Evolutionary conservation across 2,329 filamentous ascomycete species (phyloP), one percentile per base, ranked within the genome.

Genomic region (Diplodia mutila): DNA sequence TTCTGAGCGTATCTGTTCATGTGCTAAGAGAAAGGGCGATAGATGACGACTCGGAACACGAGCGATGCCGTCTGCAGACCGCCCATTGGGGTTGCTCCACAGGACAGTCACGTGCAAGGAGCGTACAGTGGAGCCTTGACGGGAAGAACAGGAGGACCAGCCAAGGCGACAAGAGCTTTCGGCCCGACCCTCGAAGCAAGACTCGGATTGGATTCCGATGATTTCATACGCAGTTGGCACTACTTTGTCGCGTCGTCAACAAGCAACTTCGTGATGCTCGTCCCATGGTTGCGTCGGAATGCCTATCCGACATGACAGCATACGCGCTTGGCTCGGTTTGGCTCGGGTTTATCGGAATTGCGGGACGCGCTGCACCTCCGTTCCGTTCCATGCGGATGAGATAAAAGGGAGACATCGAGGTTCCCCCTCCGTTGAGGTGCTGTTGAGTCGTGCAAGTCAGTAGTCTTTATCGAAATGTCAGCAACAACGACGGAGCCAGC

Each of bases 51-150:
- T 61, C 57, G 3, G 23, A 21, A 23, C 27, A 16, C 9, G 32
- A 61, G 18, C 42, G n/a, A 46, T 46, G 42, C 42, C 59, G 23
- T 29, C 59, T 63, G 59, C 59, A 63, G 59, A 63, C 59, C 57
- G 57, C 57, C 57, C 27, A 46, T 34, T 61, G 23, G 14, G 27
- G 34, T 9, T 27, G 39, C 39, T 48, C 57, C 57, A 61, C 42
- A 49, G 39, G 34, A 29, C 55, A 48, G 39, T 61, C 55, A 61
- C 55, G 55, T 61, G 55, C 21, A 27, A 37, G 21, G 27, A 32
- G 21, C 53, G 53, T 37, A 21, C 23, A n/a, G 57, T 61, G 57
- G 57, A 61, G 57, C 25, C 29, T 34, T 37, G 34, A 37, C 57
- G 23, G 5, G 42, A 27, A n/a, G 39, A 34, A 46, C 57, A 48